Evolutionary conservation across 345 rosid genomes (phyloP).

Genomic region (Cardamine resedifolia): DNA sequence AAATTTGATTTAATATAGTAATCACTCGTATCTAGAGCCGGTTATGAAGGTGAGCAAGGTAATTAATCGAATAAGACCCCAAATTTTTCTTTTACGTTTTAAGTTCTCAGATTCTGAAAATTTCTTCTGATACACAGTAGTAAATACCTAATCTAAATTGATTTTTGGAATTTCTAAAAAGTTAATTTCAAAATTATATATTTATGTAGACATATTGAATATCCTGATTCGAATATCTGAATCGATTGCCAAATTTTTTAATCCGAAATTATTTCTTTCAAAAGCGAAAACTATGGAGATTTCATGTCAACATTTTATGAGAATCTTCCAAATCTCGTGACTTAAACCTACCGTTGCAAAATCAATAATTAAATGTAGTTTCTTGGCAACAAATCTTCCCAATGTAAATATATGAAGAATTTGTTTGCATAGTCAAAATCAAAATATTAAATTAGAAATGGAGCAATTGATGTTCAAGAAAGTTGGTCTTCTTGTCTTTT

Average conservation of each 20-base stretch:
- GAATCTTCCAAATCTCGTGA: conserved; percentile 2
- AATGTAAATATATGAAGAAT: not conserved
- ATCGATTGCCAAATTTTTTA: not conserved
- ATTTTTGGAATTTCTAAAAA: too few relatives aligned
- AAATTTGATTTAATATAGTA: too few relatives aligned
- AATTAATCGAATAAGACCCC: too few relatives aligned
- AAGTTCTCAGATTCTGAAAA: too few relatives aligned
- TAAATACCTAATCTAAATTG: too few relatives aligned
- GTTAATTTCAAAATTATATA: too few relatives aligned
- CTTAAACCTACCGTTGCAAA: not conserved
- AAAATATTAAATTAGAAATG: not conserved
- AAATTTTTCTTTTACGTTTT: too few relatives aligned
- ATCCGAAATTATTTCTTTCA: not conserved
- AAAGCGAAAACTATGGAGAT: not conserved
- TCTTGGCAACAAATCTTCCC: conserved; percentile 7
- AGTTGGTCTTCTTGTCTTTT: not conserved
- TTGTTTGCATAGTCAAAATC: not conserved
- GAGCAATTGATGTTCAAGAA: not conserved
- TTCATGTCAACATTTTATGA: too few relatives aligned
- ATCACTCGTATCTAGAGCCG: too few relatives aligned
- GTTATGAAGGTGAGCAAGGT: too few relatives aligned
- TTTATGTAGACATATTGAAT: too few relatives aligned
- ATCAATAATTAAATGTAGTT: not conserved
- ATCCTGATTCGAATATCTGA: not conserved
- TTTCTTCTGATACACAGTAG: too few relatives aligned